phyloP scores from a whole-genome alignment of 2,329 filamentous ascomycete genomes.

The Alternaria triticimaculans region DNA sequence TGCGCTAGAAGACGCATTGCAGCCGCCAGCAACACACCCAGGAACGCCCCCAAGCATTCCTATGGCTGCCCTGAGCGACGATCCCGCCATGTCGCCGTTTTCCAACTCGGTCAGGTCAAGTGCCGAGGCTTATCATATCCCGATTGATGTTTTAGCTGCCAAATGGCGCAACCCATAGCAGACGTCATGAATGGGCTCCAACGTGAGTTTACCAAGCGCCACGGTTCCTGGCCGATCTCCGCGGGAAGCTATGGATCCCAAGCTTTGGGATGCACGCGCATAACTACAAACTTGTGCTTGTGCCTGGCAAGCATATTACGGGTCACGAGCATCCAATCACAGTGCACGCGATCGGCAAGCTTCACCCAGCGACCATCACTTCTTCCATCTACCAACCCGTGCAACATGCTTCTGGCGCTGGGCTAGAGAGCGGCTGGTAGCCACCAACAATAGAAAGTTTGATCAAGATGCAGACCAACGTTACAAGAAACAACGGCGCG shows the following conservation, averaged over 20 bases:
- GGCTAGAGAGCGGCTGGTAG: conserved; percentile 17
- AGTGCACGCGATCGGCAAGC: conserved; percentile 16
- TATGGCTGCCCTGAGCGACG: conserved; percentile 2
- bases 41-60: conserved; percentile 7
- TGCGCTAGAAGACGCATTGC: conserved; percentile 15
- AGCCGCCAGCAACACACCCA: conserved; percentile 16
- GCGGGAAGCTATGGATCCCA: conserved; percentile 21
- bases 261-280: conserved; percentile 9
- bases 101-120: background rate
- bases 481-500: conserved; percentile 23
- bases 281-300: conserved; percentile 5
- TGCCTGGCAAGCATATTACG: conserved; percentile 9
- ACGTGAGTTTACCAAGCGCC: conserved; percentile 27
- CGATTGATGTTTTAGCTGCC: conserved; percentile 24
- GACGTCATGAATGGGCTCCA: conserved; percentile 37
- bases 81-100: conserved; percentile 5
- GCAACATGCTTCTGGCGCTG: conserved; percentile 23
- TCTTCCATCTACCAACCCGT: conserved; percentile 11
- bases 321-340: conserved; percentile 25
- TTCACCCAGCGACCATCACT: background rate
- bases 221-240: conserved; percentile 19
- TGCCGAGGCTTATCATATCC: conserved; percentile 8
- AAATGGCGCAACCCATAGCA: conserved; percentile 25
- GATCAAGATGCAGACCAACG: background rate
- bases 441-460: background rate